Evolutionary conservation across 1,284 basidiomycete genomes (phyloP), one percentile per base, ranked within the genome.

Genomic region (Apiotrichum veenhuisii): DNA sequence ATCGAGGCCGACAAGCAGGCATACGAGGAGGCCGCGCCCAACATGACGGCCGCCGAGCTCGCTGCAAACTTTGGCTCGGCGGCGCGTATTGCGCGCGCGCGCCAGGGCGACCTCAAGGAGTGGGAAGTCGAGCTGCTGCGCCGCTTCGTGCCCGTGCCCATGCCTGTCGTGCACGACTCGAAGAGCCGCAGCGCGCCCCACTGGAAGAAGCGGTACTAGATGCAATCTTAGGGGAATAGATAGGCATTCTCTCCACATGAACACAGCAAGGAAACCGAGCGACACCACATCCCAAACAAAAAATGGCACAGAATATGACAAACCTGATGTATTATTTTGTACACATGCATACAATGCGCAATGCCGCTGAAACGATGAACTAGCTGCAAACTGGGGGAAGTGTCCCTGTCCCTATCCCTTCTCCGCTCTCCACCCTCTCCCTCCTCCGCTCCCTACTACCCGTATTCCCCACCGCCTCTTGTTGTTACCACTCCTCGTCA

Each of bases 11-110:
- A 80, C 50, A 82, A 82, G 12, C 80, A 81, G 55, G 67, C 70
- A 11, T 61, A 67, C 33, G 76, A 75, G 46, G 69, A 69, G 57
- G 58, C 58, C 8, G 62, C 54, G 43, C 83, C 83, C 61, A 83
- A 81, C 59, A 53, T 60, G 20, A 59, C 63, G 10, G 63, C 66
- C 3, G 68, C 68, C 37, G 70, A 73, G 61, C 52, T 67, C 8
- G 34, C 60, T n/a, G 48, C 50, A 33, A 49, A 55, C 26, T 71
- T 58, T 34, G 58, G 63, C 20, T 47, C 44, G n/a, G 57, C 58
- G 57, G 84, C 84, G 63, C 81, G 91, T 23, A 77, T 87, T 52
- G 79, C 82, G 52, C 81, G 79, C 55, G 57, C 64, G 25, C 49
- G 62, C 42, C 54, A 46, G 14, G 60, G 64, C 38, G 59, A 58